Evolutionary conservation across 2,329 filamentous ascomycete species (phyloP), one percentile per base, ranked within the genome.

Genomic region (Rutstroemia sp.): DNA sequence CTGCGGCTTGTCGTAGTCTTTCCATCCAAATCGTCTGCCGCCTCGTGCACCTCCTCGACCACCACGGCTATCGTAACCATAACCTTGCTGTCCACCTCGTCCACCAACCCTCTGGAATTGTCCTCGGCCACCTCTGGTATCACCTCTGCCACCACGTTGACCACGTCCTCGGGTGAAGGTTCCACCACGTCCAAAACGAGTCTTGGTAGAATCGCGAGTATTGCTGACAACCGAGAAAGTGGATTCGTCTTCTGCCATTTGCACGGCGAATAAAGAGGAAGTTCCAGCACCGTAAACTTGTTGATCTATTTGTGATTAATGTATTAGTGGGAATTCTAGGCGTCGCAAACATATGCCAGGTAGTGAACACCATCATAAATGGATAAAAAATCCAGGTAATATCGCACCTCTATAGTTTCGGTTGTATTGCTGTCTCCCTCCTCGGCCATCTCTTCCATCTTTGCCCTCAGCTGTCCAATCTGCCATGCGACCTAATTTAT

Each of bases 211-310:
- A 68, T 95, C 89, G 73, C 92, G 84, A 63, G 87, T 88, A 75
- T 96, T 95, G 78, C 95, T 95, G 71, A 99, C 94, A 55, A 99
- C 89, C 66, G 92, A 97, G 83, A 99, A 99, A 62, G 88, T 90
- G 60, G 90, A 91, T 75, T 99, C 94, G 73, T 99, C 94, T 76
- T 97, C 94, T 71, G 89, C 89, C 59, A 86, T 82, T 69, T 95
- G 91, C 60, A 95, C 87, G 61, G 90, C 89, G 79, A 99, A 99
- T 54, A 92, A 79, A 66, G 86, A 88, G 67, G 84, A 89, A 69
- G 88, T 85, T 67, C 91, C 91, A 61, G 92, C 88, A 63, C 94
- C 94, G 72, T 99, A 99, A 51, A 95, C 90, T 76, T 97, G 92
- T 73, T 97, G 92, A 71, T 96, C 91, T 96, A 68, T 57, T 50